Evolutionary conservation across 495 filamentous ascomycete species (phyloP).

Genomic region (Neurospora sp.): DNA sequence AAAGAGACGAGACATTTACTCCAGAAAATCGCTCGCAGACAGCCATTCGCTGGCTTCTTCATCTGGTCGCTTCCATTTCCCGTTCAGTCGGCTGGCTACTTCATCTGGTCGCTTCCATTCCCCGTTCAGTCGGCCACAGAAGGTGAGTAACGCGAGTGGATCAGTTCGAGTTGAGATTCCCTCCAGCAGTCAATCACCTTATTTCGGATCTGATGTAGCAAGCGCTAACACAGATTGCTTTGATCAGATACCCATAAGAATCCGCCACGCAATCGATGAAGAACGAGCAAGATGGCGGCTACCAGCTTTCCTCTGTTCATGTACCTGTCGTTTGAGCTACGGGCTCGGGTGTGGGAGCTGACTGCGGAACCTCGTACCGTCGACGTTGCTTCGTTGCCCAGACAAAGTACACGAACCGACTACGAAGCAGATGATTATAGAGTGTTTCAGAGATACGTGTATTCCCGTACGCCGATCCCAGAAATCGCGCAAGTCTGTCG

Average conservation of each 20-base stretch:
- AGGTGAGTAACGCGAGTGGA: not conserved
- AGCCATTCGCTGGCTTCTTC: not conserved
- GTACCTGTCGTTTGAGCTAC: not conserved
- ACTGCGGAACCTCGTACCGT: not conserved
- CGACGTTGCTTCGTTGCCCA: not conserved
- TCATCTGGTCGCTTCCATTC: not conserved
- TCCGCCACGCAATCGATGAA: not conserved
- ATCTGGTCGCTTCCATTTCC: not conserved
- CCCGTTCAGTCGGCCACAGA: not conserved
- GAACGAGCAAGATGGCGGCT: not conserved
- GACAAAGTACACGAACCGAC: not conserved
- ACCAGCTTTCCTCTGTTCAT: not conserved
- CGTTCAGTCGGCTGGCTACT: not conserved
- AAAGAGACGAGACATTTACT: not conserved
- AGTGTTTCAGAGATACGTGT: not conserved
- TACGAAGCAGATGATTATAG: not conserved
- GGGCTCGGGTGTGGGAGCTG: not conserved
- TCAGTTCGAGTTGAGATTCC: not conserved
- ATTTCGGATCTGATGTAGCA: not conserved
- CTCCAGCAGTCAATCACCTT: not conserved
- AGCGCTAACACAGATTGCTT: not conserved
- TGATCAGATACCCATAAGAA: not conserved
- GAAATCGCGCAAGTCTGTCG: not conserved
- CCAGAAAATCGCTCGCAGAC: not conserved
- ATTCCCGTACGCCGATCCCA: not conserved